Conservation (phyloP, 495 filamentous ascomycete species). For the Rusavskia elegans region DNA sequence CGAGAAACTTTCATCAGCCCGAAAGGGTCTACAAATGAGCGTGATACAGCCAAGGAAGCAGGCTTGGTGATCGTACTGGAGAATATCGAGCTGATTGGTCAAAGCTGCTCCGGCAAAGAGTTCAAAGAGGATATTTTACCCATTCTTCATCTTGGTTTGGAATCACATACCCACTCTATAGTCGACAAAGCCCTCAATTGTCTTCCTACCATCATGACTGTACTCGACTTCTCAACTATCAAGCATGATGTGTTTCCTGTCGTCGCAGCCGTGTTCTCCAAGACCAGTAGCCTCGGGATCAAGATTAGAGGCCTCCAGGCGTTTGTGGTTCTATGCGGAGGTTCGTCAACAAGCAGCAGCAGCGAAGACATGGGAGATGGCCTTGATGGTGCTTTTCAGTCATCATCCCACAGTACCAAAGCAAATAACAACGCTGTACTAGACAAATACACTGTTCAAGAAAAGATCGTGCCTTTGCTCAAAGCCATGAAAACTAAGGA, state of each 20-base stretch:
- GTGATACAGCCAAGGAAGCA: conserved; percentile 71
- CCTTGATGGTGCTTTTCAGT: conserved; percentile 45
- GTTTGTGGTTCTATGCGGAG: conserved; percentile 78
- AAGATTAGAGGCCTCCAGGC: conserved; percentile 85
- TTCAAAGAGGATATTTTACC: conserved; percentile 93
- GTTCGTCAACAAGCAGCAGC: conserved; percentile 25
- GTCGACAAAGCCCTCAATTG: conserved; percentile 70
- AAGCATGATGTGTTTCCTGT: conserved; percentile 92
- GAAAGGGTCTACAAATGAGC: conserved; percentile 40
- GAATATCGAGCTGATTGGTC: conserved; percentile 55
- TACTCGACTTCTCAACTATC: conserved; percentile 87
- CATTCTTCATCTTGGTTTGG: conserved; percentile 62
- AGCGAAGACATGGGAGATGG: conserved; percentile 41
- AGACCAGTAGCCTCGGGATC: conserved; percentile 81
- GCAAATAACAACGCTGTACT: conserved; percentile 55
- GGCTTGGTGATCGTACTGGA: conserved; percentile 81
- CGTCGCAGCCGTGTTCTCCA: conserved; percentile 75
- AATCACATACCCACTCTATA: conserved; percentile 74
- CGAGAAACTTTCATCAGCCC: conserved; percentile 62
- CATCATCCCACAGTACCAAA: conserved; percentile 30
- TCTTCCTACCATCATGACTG: conserved; percentile 55
- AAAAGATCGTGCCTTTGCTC: conserved; percentile 82
- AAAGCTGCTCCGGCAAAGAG: conserved; percentile 73
- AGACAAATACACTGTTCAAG: conserved; percentile 95
- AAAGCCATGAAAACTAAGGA: conserved; percentile 95